These are phyloP conservation scores for Rhodotorula sp. DNA, from an alignment of 1,284 basidiomycete species.

Conservation along the genomic window DNA sequence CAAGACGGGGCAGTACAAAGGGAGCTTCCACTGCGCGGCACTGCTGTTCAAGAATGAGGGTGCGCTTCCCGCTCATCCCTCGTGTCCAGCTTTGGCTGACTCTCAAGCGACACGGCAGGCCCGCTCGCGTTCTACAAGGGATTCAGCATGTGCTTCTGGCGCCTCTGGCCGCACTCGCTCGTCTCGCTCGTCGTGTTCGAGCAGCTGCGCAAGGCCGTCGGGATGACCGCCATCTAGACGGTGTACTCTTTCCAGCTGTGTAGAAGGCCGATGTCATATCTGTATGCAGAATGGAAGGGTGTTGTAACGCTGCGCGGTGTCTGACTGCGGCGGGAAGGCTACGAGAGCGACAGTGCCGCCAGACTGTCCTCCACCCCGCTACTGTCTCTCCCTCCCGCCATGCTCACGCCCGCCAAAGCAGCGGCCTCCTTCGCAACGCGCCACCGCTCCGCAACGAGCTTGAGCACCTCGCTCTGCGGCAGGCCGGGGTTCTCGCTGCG, in stretches of 20 bases:
- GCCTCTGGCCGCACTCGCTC: constrained; percentile 44
- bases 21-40: constrained; percentile 40
- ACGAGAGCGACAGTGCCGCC: neutral
- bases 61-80: neutral
- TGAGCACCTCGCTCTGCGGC: constrained; percentile 34
- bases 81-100: too few species aligned
- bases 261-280: neutral
- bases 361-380: neutral
- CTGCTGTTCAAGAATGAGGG: constrained; percentile 43
- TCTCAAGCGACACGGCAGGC: constrained; percentile 11
- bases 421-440: constrained; percentile 12
- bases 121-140: constrained; percentile 44
- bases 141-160: constrained; percentile 43
- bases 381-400: too few species aligned
- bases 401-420: neutral
- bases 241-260: neutral
- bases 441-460: constrained; percentile 35
- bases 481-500: constrained; percentile 21
- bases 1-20: constrained; percentile 36
- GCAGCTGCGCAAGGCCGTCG: constrained; percentile 36
- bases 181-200: constrained; percentile 44
- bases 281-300: neutral
- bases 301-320: neutral
- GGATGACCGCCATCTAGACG: constrained; percentile 38
- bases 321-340: neutral